Base-by-base conservation (phyloP, 305 asterid genomes). In the Fraxinus nigra region DNA sequence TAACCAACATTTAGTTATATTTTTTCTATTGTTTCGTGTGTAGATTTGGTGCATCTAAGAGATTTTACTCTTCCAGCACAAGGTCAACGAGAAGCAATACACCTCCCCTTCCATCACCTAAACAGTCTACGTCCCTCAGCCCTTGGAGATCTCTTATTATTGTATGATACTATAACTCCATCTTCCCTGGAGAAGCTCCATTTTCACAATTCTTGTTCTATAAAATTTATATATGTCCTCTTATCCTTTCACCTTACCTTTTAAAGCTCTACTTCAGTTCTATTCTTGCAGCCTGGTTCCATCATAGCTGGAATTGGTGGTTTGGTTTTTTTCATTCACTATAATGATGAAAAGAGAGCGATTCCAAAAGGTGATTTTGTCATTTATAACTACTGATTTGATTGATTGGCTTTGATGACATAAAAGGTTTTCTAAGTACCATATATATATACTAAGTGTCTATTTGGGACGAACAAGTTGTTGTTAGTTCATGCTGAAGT, bases 331-430 rank as follows among this genome's bases (percentile, higher is more conserved):
- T 84, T 90, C 85, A 85, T 96, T 76, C 98, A 92, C 86, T 82
- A 86, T 82, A 96, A 93, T 43, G 99, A 96, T 91, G 97, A 95
- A 87, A 89, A 80, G 89, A 90, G 99, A 88, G 98, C 92, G 56
- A 89, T 92, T 79, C 90, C 89, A 38, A 96, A 93, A 93, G 99
- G 99, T 93, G 82, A 72, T 80, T 28, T 61, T 65, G 26, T 16
- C 16, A 2, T 83, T 46, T 75, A 51, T 4, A 38, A 11, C 59
- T 51, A 24, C n/a, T 78, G 46, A 20, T 74, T 74, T 74, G 16
- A 51, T 38, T 28, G 59, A 38, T 26, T 40, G 61, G n/a, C 59
- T 14, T 46, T 38, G 18, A 75, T 38, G 20, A 30, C 30, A 40
- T 43, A 32, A 77, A 28, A 65, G 70, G 73, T 65, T 26, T 26